These are phyloP conservation scores for Trametes sanguinea DNA, from an alignment of 768 basidiomycete species.

Conservation along the genomic window DNA sequence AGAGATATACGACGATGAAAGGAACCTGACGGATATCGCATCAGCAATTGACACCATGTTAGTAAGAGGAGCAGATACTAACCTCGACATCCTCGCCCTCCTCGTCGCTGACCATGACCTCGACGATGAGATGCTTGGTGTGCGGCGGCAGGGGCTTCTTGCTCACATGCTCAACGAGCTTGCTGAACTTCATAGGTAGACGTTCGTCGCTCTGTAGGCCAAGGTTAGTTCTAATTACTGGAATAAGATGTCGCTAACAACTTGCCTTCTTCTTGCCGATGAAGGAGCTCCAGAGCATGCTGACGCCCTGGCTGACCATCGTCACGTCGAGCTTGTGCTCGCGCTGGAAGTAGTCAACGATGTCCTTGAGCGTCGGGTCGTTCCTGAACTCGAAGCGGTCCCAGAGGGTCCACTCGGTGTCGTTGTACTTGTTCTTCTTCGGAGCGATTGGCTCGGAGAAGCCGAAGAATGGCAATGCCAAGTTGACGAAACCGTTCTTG, in stretches of 20 bases:
- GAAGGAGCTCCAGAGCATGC: constrained; percentile 97
- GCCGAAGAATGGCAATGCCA: constrained; percentile 97
- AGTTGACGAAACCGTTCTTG: constrained; percentile 98
- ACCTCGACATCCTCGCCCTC: constrained; percentile 96
- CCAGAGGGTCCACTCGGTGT: constrained; percentile 96
- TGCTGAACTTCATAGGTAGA: constrained; percentile 85
- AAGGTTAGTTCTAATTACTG: background rate
- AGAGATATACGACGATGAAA: constrained; percentile 77
- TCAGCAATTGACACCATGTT: background rate
- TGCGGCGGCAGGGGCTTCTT: constrained; percentile 90
- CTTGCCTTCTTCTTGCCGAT: constrained; percentile 89
- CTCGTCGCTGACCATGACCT: constrained; percentile 93
- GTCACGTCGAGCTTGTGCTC: constrained; percentile 85
- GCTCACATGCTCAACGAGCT: constrained; percentile 89
- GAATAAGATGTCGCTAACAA: background rate
- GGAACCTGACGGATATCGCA: constrained; percentile 56
- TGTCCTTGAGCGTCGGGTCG: constrained; percentile 84
- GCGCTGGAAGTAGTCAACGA: constrained; percentile 81
- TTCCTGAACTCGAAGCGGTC: constrained; percentile 92
- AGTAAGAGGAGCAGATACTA: constrained; percentile 20
- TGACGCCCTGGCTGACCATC: constrained; percentile 97
- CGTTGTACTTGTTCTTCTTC: constrained; percentile 83
- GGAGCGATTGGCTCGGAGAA: constrained; percentile 97
- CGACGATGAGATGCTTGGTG: constrained; percentile 83
- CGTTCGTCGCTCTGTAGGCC: constrained; percentile 80